Base-by-base conservation (phyloP, 2,329 filamentous ascomycete genomes). In the Sporothrix protearum region DNA sequence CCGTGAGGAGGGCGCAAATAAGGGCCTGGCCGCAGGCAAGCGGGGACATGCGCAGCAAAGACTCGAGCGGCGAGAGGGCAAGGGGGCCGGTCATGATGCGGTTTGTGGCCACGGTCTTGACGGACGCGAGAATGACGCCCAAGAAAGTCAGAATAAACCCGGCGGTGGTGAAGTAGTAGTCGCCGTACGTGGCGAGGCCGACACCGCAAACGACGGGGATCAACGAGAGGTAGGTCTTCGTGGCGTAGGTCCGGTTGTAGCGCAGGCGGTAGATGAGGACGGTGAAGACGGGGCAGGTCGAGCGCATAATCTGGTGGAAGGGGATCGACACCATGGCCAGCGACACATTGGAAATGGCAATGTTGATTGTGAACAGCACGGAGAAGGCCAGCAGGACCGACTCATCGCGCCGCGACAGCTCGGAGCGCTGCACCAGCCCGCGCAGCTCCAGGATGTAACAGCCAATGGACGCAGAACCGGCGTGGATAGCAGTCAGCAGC, bases 91-190 rank as follows among this genome's bases (percentile, higher is more conserved):
- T 90, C 86, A 89, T 88, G 76, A 90, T 84, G 76, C 86, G 85
- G 79, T 90, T 90, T 36, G 87, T 89, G 28, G 86, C 86, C 33
- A 90, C 85, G 0, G 87, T 89, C 83, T 90, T 90, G 78, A 85
- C 74, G 19, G 85, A 83, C 33, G 86, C 86, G 9, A 87, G 81
- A 70, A 87, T 73, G 16, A 87, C 85, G 71, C 86, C 86, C 8
- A 87, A 77, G 36, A 86, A 82, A 33, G 85, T 87, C 47, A 88
- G 80, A 51, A 85, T 75, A 79, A 88, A 87, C 19, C 88, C 88
- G 19, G 84, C 79, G 30, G 84, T 79, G n/a, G 86, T 87, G 76
- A 88, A 88, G 75, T 85, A 87, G 82, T 88, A 88, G 79, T 90
- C 87, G 73, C 88, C 88, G 55, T 85, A 85, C 1, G 87, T 89